Percentiles rank a stretch among this genome's conserved stretches.
Evolutionary conservation across 176 grass and related monocot genomes (phyloP).

Genomic region (Bonia amplexicaulis): DNA sequence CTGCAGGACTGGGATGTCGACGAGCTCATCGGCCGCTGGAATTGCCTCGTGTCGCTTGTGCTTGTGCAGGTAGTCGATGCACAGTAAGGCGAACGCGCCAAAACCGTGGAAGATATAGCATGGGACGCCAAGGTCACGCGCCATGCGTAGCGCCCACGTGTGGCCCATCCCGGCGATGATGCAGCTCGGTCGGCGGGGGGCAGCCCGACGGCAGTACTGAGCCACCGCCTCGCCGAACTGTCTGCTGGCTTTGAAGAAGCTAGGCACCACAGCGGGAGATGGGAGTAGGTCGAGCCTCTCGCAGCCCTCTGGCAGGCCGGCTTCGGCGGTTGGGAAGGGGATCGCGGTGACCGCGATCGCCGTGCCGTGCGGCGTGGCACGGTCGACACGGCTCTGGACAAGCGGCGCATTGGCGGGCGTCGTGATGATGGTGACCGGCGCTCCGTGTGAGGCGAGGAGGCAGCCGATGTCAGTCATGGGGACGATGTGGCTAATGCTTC

Average conservation of each 20-base stretch:
- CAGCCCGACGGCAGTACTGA: neutral
- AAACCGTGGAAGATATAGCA: conserved; percentile 75
- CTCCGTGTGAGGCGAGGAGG: conserved; percentile 47
- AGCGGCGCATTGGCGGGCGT: conserved; percentile 46
- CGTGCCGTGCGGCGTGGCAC: neutral
- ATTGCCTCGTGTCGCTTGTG: conserved; percentile 31
- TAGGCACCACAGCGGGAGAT: conserved; percentile 7
- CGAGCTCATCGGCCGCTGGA: conserved; percentile 21
- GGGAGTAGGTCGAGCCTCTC: conserved; percentile 49
- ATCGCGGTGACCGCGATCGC: conserved; percentile 38
- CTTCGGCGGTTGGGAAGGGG: conserved; percentile 41
- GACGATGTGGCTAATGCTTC: conserved; percentile 38
- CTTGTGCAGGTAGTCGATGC: conserved; percentile 46
- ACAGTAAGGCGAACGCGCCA: conserved; percentile 44
- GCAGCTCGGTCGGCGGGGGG: conserved; percentile 27
- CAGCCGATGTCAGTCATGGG: conserved; percentile 57
- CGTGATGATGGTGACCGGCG: conserved; percentile 47
- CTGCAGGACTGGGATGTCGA: conserved; percentile 38
- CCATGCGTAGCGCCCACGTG: conserved; percentile 39
- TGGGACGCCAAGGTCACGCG: conserved; percentile 40
- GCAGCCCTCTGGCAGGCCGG: conserved; percentile 41
- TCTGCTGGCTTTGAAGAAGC: conserved; percentile 34
- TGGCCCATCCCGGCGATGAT: conserved; percentile 46
- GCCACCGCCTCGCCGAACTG: conserved; percentile 39
- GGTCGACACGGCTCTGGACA: conserved; percentile 31